A percentile compares a stretch with the other conserved stretches of the same genome.
phyloP scores from a whole-genome alignment of 257 asterid species.

The Avicennia marina region DNA sequence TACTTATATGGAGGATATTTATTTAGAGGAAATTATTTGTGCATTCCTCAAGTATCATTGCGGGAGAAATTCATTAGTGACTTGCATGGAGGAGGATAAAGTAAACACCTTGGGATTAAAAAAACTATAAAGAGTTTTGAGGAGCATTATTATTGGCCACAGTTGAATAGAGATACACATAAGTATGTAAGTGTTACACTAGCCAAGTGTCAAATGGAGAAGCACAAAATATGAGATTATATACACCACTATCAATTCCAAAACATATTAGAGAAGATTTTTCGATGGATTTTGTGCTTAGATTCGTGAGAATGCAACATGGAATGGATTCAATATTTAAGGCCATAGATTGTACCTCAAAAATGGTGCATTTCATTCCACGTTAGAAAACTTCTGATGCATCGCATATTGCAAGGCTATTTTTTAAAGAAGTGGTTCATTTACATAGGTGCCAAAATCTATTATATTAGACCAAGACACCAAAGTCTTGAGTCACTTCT shows the following conservation, averaged over 20 bases:
- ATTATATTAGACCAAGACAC: background rate
- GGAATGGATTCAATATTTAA: background rate
- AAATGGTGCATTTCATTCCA: too few relatives aligned
- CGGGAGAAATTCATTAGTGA: background rate
- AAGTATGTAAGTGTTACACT: background rate
- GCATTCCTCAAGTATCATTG: background rate
- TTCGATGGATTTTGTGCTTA: background rate
- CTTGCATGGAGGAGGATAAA: background rate
- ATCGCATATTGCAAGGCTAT: background rate
- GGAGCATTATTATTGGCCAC: background rate
- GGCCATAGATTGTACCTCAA: background rate
- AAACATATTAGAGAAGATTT: background rate
- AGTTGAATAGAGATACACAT: background rate
- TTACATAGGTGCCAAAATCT: background rate
- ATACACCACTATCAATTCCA: background rate
- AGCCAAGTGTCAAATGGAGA: background rate
- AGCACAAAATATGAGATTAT: background rate
- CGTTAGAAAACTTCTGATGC: background rate
- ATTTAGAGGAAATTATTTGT: background rate
- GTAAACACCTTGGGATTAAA: background rate
- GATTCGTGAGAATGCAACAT: background rate
- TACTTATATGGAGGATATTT: background rate
- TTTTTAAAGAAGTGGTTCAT: background rate
- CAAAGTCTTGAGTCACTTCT: background rate
- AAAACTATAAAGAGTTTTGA: background rate